phyloP scores from a whole-genome alignment of 352 stramenopile species.

The Phytophthora aleatoria region DNA sequence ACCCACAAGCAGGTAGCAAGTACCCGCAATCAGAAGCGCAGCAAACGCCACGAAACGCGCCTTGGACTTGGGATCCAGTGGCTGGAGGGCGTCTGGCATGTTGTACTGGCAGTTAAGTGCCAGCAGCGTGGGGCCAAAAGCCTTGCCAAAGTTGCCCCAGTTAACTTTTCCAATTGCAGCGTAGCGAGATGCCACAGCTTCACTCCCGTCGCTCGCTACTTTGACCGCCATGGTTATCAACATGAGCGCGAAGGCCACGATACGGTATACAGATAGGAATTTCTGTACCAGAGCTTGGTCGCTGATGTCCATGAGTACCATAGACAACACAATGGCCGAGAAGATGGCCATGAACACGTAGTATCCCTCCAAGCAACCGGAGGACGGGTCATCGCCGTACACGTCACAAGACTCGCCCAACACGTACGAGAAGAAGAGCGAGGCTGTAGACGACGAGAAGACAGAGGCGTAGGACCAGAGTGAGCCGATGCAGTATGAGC shows the following conservation, averaged over 20 bases:
- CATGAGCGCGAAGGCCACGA: constrained; percentile 82
- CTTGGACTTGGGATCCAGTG: constrained; percentile 69
- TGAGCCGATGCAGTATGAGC: constrained; percentile 76
- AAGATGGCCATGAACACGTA: constrained; percentile 84
- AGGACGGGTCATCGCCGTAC: constrained; percentile 50
- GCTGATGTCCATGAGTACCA: constrained; percentile 87
- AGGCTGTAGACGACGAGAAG: constrained; percentile 86
- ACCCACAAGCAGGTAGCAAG: constrained; percentile 78
- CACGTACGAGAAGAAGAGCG: constrained; percentile 78
- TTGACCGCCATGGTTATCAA: constrained; percentile 79
- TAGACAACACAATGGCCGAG: constrained; percentile 69
- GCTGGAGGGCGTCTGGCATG: constrained; percentile 86
- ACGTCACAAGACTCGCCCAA: constrained; percentile 68
- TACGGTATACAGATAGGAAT: constrained; percentile 81
- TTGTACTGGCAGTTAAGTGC: constrained; percentile 91
- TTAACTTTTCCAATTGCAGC: constrained; percentile 61
- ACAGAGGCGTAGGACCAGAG: constrained; percentile 87
- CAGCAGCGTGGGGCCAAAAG: constrained; percentile 81
- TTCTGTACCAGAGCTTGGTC: constrained; percentile 84
- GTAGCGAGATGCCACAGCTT: constrained; percentile 48
- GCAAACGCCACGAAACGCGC: constrained; percentile 69
- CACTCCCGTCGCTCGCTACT: constrained; percentile 58
- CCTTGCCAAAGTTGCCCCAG: constrained; percentile 82
- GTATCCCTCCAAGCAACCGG: constrained; percentile 67
- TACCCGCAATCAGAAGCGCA: constrained; percentile 64